Percentiles rank a stretch among this genome's conserved stretches.
Conservation (phyloP, 1,139 yeast species). For the Zygosaccharomyces pseudobailii region DNA sequence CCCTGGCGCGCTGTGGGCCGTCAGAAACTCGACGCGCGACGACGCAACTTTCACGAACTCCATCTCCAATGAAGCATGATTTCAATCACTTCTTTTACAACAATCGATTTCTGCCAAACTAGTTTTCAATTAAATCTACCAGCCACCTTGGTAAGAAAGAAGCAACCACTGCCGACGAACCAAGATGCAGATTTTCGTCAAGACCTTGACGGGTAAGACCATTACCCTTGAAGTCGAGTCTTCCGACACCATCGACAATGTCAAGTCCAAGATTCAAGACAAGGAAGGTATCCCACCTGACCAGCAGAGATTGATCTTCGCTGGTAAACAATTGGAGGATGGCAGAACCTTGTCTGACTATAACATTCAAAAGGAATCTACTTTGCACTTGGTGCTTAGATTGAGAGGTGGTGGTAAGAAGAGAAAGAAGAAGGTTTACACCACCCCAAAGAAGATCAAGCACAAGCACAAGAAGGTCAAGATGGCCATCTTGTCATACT, state of each 20-base stretch:
- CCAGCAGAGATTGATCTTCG: constrained; percentile 98
- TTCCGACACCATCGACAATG: constrained; percentile 98
- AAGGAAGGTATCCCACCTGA: constrained; percentile 99
- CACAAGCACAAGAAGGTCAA: constrained; percentile 99
- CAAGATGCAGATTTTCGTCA: constrained; percentile 97
- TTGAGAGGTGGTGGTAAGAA: constrained; percentile 99
- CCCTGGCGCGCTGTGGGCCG: too few relatives aligned
- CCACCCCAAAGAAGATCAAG: constrained; percentile 99
- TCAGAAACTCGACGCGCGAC: not conserved
- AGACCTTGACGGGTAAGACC: constrained; percentile 98
- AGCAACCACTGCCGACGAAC: constrained; percentile 42
- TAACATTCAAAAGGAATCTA: constrained; percentile 99
- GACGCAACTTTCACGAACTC: not conserved
- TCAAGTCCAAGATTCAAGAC: constrained; percentile 99
- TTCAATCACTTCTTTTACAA: not conserved
- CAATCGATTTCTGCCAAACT: not conserved
- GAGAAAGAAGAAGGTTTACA: constrained; percentile 99
- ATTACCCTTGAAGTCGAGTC: constrained; percentile 99
- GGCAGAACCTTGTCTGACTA: constrained; percentile 98
- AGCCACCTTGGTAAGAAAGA: constrained; percentile 35
- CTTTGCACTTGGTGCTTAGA: constrained; percentile 95
- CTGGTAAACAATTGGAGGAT: constrained; percentile 99
- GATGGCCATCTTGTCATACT: constrained; percentile 98
- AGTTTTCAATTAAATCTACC: not conserved
- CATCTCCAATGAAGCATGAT: too few relatives aligned